Conservation (phyloP, 352 stramenopile genomes). For the Phytophthora ramorum region DNA sequence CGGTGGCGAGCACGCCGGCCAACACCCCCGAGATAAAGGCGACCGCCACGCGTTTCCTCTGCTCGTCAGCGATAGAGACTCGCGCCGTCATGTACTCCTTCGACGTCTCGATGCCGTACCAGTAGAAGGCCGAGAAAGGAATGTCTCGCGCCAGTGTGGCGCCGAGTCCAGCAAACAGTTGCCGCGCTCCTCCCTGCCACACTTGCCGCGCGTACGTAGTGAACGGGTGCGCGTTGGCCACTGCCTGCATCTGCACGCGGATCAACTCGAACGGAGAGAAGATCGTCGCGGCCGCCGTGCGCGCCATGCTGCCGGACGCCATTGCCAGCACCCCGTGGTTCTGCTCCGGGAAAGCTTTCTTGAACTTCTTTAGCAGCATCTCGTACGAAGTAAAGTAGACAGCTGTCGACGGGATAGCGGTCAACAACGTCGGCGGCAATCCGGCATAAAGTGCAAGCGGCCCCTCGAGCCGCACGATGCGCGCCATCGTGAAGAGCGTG, state of each 20-base stretch:
- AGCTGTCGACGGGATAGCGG: conserved; percentile 93
- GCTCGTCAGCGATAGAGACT: conserved; percentile 33
- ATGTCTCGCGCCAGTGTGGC: conserved; percentile 94
- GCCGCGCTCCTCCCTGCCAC: conserved; percentile 45
- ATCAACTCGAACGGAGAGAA: conserved; percentile 90
- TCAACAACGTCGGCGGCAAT: conserved; percentile 90
- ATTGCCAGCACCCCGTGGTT: conserved; percentile 56
- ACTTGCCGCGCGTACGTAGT: conserved; percentile 46
- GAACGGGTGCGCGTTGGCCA: conserved; percentile 63
- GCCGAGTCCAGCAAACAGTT: conserved; percentile 77
- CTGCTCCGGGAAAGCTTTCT: conserved; percentile 44
- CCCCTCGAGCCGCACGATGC: conserved; percentile 69
- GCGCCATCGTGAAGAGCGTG: conserved; percentile 67
- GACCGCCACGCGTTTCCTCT: conserved; percentile 51
- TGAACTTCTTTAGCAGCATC: conserved; percentile 52
- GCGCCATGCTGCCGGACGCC: conserved; percentile 56
- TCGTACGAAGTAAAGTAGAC: conserved; percentile 96
- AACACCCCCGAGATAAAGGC: conserved; percentile 87
- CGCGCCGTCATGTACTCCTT: conserved; percentile 52
- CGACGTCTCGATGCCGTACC: conserved; percentile 90
- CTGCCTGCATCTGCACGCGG: conserved; percentile 86
- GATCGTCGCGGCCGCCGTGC: conserved; percentile 62
- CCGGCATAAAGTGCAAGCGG: conserved; percentile 80
- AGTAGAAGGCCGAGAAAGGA: conserved; percentile 96
- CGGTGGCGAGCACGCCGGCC: conserved; percentile 86